Percentiles rank a stretch among this genome's conserved stretches.
These are phyloP conservation scores for Aquanectria penicillioides DNA, from an alignment of 2,329 filamentous ascomycete species.

Conservation along the genomic window DNA sequence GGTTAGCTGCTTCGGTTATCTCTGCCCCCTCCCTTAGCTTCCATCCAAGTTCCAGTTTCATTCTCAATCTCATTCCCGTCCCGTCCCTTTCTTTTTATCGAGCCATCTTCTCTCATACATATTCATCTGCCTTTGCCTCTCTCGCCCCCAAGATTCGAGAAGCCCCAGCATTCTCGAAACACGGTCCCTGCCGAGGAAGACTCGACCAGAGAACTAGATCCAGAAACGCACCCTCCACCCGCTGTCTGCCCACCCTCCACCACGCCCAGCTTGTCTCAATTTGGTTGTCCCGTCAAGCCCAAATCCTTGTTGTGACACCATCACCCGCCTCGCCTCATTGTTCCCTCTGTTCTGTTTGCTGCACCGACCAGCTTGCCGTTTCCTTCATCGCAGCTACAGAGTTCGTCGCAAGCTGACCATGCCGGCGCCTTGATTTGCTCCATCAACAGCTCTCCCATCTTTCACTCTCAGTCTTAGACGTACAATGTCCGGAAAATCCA, in stretches of 20 bases:
- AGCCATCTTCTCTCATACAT: background rate
- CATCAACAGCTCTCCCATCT: slow-evolving; percentile 38
- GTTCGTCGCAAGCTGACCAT: slow-evolving; percentile 42
- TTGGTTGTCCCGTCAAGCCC: background rate
- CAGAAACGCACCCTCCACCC: background rate
- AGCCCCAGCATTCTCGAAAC: slow-evolving; percentile 11
- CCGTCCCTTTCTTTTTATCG: background rate
- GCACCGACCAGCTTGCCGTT: background rate
- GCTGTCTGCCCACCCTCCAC: background rate
- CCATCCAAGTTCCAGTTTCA: too few species aligned
- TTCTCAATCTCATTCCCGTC: too few species aligned
- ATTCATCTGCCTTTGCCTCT: background rate
- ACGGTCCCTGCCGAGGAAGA: background rate
- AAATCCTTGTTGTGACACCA: slow-evolving; percentile 5
- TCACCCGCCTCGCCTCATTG: too few species aligned
- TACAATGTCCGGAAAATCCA: slow-evolving; percentile 46
- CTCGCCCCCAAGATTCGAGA: slow-evolving; percentile 2
- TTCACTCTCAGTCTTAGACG: slow-evolving; percentile 42
- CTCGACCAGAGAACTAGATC: background rate
- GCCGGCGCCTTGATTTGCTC: slow-evolving; percentile 38
- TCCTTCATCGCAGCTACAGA: background rate
- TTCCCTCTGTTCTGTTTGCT: too few species aligned
- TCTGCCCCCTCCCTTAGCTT: background rate
- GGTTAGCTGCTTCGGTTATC: background rate
- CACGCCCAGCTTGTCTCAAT: background rate